A percentile compares a stretch with the other conserved stretches of the same genome.
These are phyloP conservation scores for Syncephalastrum monosporum DNA, from an alignment of 371 early-diverging fungal genomes.

Conservation along the genomic window DNA sequence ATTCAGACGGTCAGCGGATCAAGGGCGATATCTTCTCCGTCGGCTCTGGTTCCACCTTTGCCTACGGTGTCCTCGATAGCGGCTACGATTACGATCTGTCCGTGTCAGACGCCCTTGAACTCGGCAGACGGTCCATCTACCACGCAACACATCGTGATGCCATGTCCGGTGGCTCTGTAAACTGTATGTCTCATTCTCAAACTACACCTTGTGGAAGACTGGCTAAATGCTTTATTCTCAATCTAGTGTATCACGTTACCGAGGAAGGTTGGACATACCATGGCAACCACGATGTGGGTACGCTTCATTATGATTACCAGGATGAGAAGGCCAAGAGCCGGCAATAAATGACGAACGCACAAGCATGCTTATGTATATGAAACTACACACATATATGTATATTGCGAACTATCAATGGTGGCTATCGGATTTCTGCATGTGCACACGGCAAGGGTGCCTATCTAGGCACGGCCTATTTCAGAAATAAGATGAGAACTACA, in stretches of 20 bases:
- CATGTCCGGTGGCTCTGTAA: constrained; percentile 96
- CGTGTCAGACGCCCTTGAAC: constrained; percentile 92
- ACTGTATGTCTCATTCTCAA: constrained; percentile 53
- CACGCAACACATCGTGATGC: constrained; percentile 99
- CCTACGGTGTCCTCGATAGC: constrained; percentile 96
- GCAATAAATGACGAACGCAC: constrained; percentile 20
- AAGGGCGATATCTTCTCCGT: constrained; percentile 96
- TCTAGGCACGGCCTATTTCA: too few relatives aligned
- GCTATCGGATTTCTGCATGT: too few relatives aligned
- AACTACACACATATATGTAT: too few relatives aligned
- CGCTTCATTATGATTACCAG: constrained; percentile 80
- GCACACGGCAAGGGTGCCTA: too few relatives aligned
- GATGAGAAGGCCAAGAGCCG: constrained; percentile 44
- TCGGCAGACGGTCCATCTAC: constrained; percentile 96
- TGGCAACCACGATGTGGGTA: constrained; percentile 84
- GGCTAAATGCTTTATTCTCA: neutral
- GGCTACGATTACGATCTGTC: constrained; percentile 90
- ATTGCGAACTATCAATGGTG: too few relatives aligned
- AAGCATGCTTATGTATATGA: too few relatives aligned
- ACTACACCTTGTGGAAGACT: neutral
- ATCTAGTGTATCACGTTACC: constrained; percentile 89
- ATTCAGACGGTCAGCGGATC: constrained; percentile 95
- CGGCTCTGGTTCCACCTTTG: constrained; percentile 98
- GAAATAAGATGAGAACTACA: too few relatives aligned
- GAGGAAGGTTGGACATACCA: constrained; percentile 91